Percentiles rank a stretch among this genome's conserved stretches.
phyloP scores from a whole-genome alignment of 139 green algal genomes.

The Chlorella sp. region DNA sequence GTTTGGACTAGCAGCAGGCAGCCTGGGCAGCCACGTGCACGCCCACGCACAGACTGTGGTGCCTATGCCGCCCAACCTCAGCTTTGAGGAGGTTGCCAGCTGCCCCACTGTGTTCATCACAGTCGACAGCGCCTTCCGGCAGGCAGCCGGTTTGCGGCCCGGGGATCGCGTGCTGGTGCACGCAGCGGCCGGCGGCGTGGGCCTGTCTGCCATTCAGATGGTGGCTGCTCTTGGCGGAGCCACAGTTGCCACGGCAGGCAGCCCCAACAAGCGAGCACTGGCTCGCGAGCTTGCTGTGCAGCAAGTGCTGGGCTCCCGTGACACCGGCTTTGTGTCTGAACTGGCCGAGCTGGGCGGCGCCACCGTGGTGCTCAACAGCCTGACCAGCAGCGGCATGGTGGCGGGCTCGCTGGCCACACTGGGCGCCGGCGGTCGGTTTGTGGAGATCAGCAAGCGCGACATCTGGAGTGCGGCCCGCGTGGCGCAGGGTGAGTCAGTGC shows the following conservation, averaged over 20 bases:
- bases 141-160: slow-evolving; percentile 40
- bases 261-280: slow-evolving; percentile 70
- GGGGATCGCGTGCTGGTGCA: slow-evolving; percentile 62
- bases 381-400: slow-evolving; percentile 83
- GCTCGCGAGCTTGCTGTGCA: slow-evolving; percentile 59
- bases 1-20: slow-evolving; percentile 82
- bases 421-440: slow-evolving; percentile 58
- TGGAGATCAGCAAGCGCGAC: slow-evolving; percentile 93
- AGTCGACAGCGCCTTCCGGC: slow-evolving; percentile 47
- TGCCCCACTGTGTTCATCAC: slow-evolving; percentile 71
- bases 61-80: slow-evolving; percentile 60
- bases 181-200: slow-evolving; percentile 60
- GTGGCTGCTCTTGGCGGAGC: slow-evolving; percentile 41
- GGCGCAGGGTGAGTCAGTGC: slow-evolving; percentile 33
- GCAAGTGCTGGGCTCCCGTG: slow-evolving; percentile 61
- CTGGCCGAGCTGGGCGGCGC: slow-evolving; percentile 62
- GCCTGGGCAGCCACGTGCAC: slow-evolving; percentile 70
- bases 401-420: slow-evolving; percentile 42
- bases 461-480: slow-evolving; percentile 75
- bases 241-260: slow-evolving; percentile 75
- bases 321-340: slow-evolving; percentile 70
- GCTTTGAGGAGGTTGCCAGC: slow-evolving; percentile 68
- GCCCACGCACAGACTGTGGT: slow-evolving; percentile 52
- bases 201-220: slow-evolving; percentile 74
- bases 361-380: slow-evolving; percentile 78